A percentile compares a stretch with the other conserved stretches of the same genome.
phyloP scores from a whole-genome alignment of 2,329 filamentous ascomycete genomes.

The Neurospora crassa region DNA sequence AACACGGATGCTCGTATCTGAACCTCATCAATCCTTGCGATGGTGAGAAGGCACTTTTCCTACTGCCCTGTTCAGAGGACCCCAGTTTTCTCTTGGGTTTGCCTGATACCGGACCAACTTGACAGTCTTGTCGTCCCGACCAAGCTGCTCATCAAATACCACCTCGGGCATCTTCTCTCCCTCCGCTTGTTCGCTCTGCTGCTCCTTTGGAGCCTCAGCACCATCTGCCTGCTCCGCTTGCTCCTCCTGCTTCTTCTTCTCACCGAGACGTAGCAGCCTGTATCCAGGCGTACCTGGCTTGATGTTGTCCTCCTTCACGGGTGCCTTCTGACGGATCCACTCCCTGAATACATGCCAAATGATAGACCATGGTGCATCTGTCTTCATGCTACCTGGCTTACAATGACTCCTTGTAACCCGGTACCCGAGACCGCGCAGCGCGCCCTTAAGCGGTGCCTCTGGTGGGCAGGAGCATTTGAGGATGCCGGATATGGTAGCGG shows the following conservation, averaged over 20 bases:
- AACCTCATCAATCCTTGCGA: neutral
- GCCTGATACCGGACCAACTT: slow-evolving; percentile 78
- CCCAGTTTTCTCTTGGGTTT: slow-evolving; percentile 91
- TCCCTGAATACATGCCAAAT: slow-evolving; percentile 92
- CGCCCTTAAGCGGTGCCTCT: slow-evolving; percentile 72
- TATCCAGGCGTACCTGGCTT: slow-evolving; percentile 63
- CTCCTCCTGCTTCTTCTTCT: slow-evolving; percentile 19
- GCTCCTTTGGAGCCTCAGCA: slow-evolving; percentile 17
- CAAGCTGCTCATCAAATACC: slow-evolving; percentile 70
- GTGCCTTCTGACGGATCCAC: slow-evolving; percentile 74
- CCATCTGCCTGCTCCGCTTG: slow-evolving; percentile 23
- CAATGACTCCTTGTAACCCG: slow-evolving; percentile 78
- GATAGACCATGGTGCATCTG: slow-evolving; percentile 79
- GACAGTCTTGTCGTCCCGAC: slow-evolving; percentile 55
- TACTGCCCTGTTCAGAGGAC: slow-evolving; percentile 59
- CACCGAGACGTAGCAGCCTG: slow-evolving; percentile 48
- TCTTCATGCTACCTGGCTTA: slow-evolving; percentile 83
- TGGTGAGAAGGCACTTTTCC: slow-evolving; percentile 21
- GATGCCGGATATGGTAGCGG: slow-evolving; percentile 63
- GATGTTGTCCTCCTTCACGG: slow-evolving; percentile 64
- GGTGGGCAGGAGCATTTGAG: slow-evolving; percentile 72
- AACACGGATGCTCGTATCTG: neutral
- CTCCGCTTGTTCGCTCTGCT: slow-evolving; percentile 13
- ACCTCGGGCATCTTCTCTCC: slow-evolving; percentile 28
- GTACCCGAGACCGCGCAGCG: slow-evolving; percentile 73